A percentile compares a stretch with the other conserved stretches of the same genome.
Evolutionary conservation across 768 basidiomycete species (phyloP).

Genomic region (Termitomyces eurrhizus): DNA sequence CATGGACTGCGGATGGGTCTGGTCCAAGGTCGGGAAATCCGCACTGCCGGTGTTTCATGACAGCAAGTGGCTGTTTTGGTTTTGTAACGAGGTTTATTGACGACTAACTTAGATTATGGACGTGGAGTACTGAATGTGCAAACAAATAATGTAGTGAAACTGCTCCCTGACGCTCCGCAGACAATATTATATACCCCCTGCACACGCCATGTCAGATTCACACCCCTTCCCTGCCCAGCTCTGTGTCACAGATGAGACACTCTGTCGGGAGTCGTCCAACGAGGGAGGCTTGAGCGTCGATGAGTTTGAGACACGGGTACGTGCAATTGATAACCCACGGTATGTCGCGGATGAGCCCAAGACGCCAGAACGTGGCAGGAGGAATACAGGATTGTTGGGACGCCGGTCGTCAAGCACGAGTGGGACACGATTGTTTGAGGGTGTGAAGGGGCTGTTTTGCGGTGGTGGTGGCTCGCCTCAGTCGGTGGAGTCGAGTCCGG

Average conservation of each 20-base stretch:
- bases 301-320: neutral
- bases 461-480: neutral
- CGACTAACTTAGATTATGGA: no score
- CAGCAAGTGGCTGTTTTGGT: neutral
- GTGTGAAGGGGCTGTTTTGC: no score
- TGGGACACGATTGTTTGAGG: no score
- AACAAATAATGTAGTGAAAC: neutral
- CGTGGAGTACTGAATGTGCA: no score
- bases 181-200: constrained; percentile 41
- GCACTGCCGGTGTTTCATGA: constrained; percentile 29
- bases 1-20: constrained; percentile 63
- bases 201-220: constrained; percentile 41
- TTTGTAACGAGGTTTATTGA: no score
- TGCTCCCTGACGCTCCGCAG: constrained; percentile 22
- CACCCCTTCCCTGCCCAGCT: neutral
- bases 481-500: neutral
- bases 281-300: neutral
- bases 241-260: neutral
- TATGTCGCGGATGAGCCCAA: neutral
- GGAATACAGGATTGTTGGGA: neutral
- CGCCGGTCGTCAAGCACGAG: constrained; percentile 28
- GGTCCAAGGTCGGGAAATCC: constrained; percentile 63
- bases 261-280: neutral
- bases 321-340: neutral
- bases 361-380: neutral